These are phyloP conservation scores for Psilocybe subaeruginosa DNA, from an alignment of 768 basidiomycete genomes.

Conservation along the genomic window DNA sequence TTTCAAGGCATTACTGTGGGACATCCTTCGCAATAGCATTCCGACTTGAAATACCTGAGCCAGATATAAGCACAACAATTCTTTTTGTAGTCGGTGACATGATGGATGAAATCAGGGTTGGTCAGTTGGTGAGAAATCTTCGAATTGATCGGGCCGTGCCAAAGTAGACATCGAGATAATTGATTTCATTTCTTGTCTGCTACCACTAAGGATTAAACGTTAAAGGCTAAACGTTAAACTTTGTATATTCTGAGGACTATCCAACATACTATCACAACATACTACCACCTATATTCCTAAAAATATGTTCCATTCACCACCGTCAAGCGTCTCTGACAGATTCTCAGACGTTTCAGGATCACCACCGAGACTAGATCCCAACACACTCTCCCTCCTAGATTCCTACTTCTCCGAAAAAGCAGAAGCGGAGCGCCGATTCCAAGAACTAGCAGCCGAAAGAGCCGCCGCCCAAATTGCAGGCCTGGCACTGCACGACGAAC, in stretches of 20 bases:
- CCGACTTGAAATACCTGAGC: conserved; percentile 46
- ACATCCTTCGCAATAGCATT: not conserved
- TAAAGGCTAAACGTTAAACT: too few relatives aligned
- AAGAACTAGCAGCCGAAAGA: conserved; percentile 37
- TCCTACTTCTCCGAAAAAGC: conserved; percentile 41
- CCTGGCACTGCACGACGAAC: conserved; percentile 27
- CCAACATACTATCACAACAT: not conserved
- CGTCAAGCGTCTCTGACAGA: conserved; percentile 13
- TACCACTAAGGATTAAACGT: too few relatives aligned
- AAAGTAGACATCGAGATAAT: not conserved
- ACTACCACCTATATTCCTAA: not conserved
- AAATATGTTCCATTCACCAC: conserved; percentile 27
- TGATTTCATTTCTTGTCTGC: not conserved
- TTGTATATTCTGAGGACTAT: not conserved
- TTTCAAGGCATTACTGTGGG: conserved; percentile 15
- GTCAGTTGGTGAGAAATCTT: not conserved
- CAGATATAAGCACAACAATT: conserved; percentile 53
- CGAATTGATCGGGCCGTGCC: not conserved
- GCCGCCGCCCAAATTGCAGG: conserved; percentile 37
- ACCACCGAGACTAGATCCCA: conserved; percentile 37
- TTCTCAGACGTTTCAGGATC: conserved; percentile 33
- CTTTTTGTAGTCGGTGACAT: conserved; percentile 28
- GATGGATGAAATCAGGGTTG: conserved; percentile 11
- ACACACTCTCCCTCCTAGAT: conserved; percentile 43
- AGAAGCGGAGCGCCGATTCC: conserved; percentile 46